Evolutionary conservation across 2,329 filamentous ascomycete species (phyloP), one percentile per base, ranked within the genome.

Genomic region (Monosporascus sp.): DNA sequence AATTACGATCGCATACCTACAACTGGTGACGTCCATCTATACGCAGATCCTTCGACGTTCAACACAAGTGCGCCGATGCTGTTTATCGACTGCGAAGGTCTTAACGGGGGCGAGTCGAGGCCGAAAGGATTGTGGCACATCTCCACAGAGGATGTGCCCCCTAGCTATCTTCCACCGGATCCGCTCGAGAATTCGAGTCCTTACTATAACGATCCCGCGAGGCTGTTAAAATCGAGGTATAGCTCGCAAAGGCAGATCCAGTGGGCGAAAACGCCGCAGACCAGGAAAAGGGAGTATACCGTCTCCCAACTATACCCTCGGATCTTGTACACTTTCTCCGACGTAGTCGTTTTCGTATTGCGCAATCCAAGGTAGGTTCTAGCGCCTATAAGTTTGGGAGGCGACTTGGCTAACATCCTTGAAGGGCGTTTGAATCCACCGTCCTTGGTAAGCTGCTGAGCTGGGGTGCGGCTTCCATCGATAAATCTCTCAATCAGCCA

Each of bases 401-500:
- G 20, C 17, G 18, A 20, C 22, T 46, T 46, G 7, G 24, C 43
- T 46, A 18, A 46, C 43, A 25, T 8, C 17, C 14, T 25, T 27
- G 3, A 46, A 46, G 43, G 24, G 43, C 71, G 6, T 68, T 77
- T 44, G 74, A 77, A 50, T 67, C 64, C 7, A 63, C 61, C 9
- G 72, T 73, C 18, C 65, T 78, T 20, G 65, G 69, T 48, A 67
- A 65, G 54, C 65, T 82, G 5, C 60, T 81, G 14, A 68, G 73
- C 39, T 82, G 78, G 79, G 78, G 77, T 15, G 70, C 71, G 3
- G 72, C 76, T 14, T 74, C 75, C 1, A 66, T 81, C 7, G 78
- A 81, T 56, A 78, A 73, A 54, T 79, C 78, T 0, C 71, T 76
- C 44, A 82, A 82, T 54, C 79, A 82, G 57, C 79, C 79, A 0